Base-by-base conservation (phyloP, 352 stramenopile species). In the Globisporangium cederbergense region DNA sequence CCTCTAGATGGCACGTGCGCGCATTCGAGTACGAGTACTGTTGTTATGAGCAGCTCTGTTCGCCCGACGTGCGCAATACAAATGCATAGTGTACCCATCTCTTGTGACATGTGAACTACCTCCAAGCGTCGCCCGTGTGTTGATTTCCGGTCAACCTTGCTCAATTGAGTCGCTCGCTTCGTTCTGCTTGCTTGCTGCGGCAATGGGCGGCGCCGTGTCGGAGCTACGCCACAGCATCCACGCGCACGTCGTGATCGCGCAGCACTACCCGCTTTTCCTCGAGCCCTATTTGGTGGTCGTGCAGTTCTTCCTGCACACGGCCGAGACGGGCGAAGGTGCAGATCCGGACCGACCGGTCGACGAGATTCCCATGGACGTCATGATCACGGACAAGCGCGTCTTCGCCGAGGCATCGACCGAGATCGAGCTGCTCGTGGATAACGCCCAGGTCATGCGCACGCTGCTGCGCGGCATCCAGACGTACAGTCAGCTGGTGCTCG, bases 351-450 rank as follows among this genome's bases (percentile, higher is more conserved):
- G 80, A 13, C 62, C 71, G n/a, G 65, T 90, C 0, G 72, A 88
- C 58, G 76, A 86, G 43, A 70, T 88, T 51, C 65, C 71, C 8
- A 76, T 74, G 59, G 75, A 89, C 51, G 63, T 83, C 10, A 78
- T 77, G 34, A 80, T 84, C 62, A 77, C 78, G 16, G 62, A 86
- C 65, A 82, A 84, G 58, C 59, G 66, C 22, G 59, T 90, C 22
- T 81, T 88, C 53, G 76, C 80, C 62, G 81, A 90, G 30, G 79
- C 79, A 16, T 90, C 83, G 36, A 92, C 81, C 18, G 83, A 92
- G 34, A 76, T 90, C 14, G 83, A 90, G 64, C 54, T 92, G 36
- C 71, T 92, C 2, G 77, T 73, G 4, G 83, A 92, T 62, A 88
- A 83, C 60, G 43, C 52, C 32, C 59, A 55, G 18, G 80, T 89